Evolutionary conservation across 2,329 filamentous ascomycete species (phyloP), one percentile per base, ranked within the genome.

Genomic region (Coniochaeta prunicola): DNA sequence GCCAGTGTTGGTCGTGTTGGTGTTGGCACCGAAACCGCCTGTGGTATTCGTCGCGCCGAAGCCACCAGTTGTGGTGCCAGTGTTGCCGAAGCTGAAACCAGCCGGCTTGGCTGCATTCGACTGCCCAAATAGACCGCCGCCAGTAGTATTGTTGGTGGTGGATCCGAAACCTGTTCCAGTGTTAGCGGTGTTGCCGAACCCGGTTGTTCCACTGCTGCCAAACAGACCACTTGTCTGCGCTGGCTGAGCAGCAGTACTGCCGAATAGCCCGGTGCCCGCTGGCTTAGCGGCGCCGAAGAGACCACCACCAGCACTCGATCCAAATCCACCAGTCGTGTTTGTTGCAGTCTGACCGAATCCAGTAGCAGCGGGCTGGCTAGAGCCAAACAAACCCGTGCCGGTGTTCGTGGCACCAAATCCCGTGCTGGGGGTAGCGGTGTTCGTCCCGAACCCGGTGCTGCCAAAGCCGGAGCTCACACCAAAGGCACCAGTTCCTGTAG

Each of bases 401-500:
- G 71, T 68, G 28, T 67, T 67, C 28, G 68, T 64, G 40, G 66
- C 59, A 21, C 64, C 64, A 50, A 65, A 64, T 28, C 57, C 59
- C 40, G 57, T 56, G 17, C 59, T 42, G 4, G 19, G 19, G 10
- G 19, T 53, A n/a, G 50, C 40, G 26, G 33, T 66, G 53, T 66
- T 70, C 59, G 59, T 69, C 33, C 38, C 48, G 24, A 81, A 81
- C 30, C 80, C 81, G 9, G 79, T 77, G 45, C 67, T 68, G 34
- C 73, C 74, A 64, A 83, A 79, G 54, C 73, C 72, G 21, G 79
- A 80, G 64, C 71, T 72, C 28, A 86, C 80, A 19, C 92, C 93
- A 72, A 97, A 97, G 8, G 89, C 90, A 60, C 92, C 92, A 64
- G 92, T 89, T 31, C 91, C 91, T 62, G 88, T 91, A 45, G 83